phyloP scores from a whole-genome alignment of 2,329 filamentous ascomycete genomes.

The Fusarium dimerum region DNA sequence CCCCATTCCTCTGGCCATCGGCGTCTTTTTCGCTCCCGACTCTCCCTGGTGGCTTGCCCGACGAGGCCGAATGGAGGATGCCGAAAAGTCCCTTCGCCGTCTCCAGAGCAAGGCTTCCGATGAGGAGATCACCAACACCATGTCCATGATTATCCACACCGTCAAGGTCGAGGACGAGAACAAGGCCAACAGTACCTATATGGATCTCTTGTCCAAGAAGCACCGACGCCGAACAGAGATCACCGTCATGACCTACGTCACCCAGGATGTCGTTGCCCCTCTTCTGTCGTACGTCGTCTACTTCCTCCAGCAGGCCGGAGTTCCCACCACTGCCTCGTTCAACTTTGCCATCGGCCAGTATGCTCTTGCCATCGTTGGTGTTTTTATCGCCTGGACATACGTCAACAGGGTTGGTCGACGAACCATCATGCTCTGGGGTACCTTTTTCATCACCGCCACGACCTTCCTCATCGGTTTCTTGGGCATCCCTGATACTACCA shows the following conservation, averaged over 20 bases:
- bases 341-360: slow-evolving; percentile 16
- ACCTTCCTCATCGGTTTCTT: slow-evolving; percentile 48
- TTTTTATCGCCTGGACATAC: slow-evolving; percentile 13
- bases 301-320: slow-evolving; percentile 18
- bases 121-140: slow-evolving; percentile 45
- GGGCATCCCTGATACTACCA: slow-evolving; percentile 50
- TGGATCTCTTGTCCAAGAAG: slow-evolving; percentile 13
- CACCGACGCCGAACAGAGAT: slow-evolving; percentile 19
- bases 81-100: slow-evolving; percentile 37
- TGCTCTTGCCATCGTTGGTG: slow-evolving; percentile 14
- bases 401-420: slow-evolving; percentile 11
- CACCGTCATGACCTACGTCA: slow-evolving; percentile 13
- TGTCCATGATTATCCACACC: slow-evolving; percentile 38
- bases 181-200: slow-evolving; percentile 10
- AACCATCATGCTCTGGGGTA: slow-evolving; percentile 44
- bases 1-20: slow-evolving; percentile 44
- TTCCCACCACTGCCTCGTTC: slow-evolving; percentile 10
- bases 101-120: slow-evolving; percentile 37
- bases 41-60: slow-evolving; percentile 52
- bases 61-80: slow-evolving; percentile 39
- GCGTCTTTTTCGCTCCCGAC: slow-evolving; percentile 49
- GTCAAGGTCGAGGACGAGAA: slow-evolving; percentile 16
- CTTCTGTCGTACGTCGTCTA: slow-evolving; percentile 16
- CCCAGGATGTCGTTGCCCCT: slow-evolving; percentile 17
- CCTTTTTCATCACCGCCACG: slow-evolving; percentile 35